Evolutionary conservation across 2,329 filamentous ascomycete genomes (phyloP).

Genomic region (Periconia digitata): DNA sequence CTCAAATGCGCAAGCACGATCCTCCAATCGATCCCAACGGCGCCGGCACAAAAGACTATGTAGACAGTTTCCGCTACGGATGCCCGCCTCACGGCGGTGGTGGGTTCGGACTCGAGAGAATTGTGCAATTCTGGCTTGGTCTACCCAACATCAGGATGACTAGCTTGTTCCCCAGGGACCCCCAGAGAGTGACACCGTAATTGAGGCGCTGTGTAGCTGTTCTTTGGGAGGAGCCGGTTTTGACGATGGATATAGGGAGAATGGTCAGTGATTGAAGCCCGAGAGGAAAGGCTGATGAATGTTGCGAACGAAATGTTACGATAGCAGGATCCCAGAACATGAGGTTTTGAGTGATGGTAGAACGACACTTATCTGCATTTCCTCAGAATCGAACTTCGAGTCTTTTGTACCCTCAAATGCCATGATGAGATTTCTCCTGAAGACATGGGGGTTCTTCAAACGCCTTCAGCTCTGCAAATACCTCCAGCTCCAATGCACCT

Average conservation of each 20-base stretch:
- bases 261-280: background rate
- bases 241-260: background rate
- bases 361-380: no score
- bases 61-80: constrained; percentile 65
- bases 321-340: background rate
- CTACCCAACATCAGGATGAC: constrained; percentile 64
- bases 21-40: constrained; percentile 58
- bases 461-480: constrained; percentile 1
- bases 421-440: no score
- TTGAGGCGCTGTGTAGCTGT: background rate
- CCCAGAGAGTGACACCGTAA: constrained; percentile 55
- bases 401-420: no score
- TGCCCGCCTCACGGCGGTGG: constrained; percentile 67
- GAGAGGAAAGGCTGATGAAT: no score
- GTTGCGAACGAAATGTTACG: background rate
- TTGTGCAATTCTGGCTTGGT: constrained; percentile 68
- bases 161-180: constrained; percentile 66
- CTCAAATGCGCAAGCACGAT: constrained; percentile 61
- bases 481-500: constrained; percentile 5
- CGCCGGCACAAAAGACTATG: constrained; percentile 64
- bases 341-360: background rate
- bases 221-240: background rate
- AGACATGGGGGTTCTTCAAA: no score
- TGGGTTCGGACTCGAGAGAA: constrained; percentile 66
- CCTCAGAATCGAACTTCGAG: no score